These are phyloP conservation scores for Globisporangium paddicum DNA, from an alignment of 352 stramenopile species.

Conservation along the genomic window DNA sequence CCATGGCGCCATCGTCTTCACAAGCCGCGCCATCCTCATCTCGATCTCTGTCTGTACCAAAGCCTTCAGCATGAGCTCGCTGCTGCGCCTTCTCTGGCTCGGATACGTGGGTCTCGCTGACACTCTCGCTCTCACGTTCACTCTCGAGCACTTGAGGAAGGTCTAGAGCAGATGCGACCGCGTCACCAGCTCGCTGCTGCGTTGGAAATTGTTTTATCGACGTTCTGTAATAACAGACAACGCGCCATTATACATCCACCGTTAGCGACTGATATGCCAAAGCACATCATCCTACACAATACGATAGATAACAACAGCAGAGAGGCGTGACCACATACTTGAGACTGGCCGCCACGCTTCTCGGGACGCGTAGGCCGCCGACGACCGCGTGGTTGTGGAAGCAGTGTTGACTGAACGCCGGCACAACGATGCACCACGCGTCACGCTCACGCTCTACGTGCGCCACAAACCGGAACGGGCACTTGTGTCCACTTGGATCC, in stretches of 20 bases:
- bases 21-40: not conserved
- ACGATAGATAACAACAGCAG: not conserved
- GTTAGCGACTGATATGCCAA: no score
- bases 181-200: not conserved
- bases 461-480: not conserved
- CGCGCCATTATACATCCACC: not conserved
- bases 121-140: not conserved
- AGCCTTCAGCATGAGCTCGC: not conserved
- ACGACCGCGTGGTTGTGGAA: not conserved
- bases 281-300: not conserved
- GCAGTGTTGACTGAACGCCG: not conserved
- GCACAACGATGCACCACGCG: not conserved
- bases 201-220: not conserved
- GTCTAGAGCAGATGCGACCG: not conserved
- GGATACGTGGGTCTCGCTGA: not conserved
- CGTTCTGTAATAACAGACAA: not conserved
- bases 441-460: not conserved
- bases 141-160: not conserved
- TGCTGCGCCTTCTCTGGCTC: not conserved
- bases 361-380: not conserved
- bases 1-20: not conserved
- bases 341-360: not conserved
- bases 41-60: not conserved
- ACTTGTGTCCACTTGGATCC: not conserved
- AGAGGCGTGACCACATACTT: not conserved